Conservation (phyloP, 345 rosid species). For the Physaria fendleri region DNA sequence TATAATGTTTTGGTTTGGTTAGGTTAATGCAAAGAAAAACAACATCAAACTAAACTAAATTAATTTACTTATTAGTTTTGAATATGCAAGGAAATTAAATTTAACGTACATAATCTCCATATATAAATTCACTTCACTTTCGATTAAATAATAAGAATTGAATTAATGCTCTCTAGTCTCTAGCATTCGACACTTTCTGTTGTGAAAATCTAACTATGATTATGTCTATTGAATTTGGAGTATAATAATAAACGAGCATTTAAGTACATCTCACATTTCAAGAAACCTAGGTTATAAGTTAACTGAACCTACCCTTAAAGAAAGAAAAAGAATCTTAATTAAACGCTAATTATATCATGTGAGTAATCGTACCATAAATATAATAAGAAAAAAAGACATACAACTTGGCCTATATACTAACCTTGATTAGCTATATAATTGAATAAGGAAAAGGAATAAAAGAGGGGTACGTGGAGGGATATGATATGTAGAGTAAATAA, state of each 20-base stretch:
- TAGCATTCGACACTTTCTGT: too few relatives aligned
- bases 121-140: too few relatives aligned
- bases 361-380: not conserved
- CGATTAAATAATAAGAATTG: too few relatives aligned
- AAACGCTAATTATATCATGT: slow-evolving; percentile 6
- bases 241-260: slow-evolving; percentile 4
- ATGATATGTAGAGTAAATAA: slow-evolving; percentile 30
- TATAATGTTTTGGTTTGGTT: too few relatives aligned
- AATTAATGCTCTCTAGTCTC: too few relatives aligned
- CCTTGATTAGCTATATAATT: not conserved
- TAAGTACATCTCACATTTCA: slow-evolving; percentile 17
- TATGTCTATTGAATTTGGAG: not conserved
- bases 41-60: too few relatives aligned
- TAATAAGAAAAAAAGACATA: not conserved
- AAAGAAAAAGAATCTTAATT: slow-evolving; percentile 11
- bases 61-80: too few relatives aligned
- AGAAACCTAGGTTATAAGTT: slow-evolving; percentile 10
- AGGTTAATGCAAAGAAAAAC: too few relatives aligned
- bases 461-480: slow-evolving; percentile 29
- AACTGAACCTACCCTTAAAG: not conserved
- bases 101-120: too few relatives aligned
- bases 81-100: too few relatives aligned
- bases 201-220: too few relatives aligned
- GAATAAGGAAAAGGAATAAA: slow-evolving; percentile 8
- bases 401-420: not conserved